These are phyloP conservation scores for Chloris gayana DNA, from an alignment of 176 grass and related monocot genomes.

Conservation along the genomic window DNA sequence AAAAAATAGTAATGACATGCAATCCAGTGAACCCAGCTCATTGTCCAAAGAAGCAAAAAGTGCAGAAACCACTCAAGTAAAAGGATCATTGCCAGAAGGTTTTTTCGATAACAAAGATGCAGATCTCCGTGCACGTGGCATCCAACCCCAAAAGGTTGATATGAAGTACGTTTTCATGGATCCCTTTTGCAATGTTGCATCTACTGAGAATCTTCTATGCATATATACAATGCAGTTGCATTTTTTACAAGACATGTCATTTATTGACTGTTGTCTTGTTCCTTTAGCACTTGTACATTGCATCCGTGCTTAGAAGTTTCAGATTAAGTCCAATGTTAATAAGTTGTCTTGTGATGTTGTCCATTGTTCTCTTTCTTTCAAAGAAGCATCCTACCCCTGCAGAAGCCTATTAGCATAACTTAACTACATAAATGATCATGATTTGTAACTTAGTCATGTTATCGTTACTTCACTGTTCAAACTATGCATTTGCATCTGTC, in stretches of 20 bases:
- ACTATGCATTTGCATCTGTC: constrained; percentile 8
- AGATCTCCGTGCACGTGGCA: constrained; percentile 87
- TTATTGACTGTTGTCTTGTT: not conserved
- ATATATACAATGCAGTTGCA: not conserved
- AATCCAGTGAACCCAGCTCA: constrained; percentile 46
- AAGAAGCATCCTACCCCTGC: not conserved
- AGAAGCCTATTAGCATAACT: not conserved
- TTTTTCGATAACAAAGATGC: constrained; percentile 99
- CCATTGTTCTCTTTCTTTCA: not conserved
- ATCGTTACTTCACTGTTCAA: not conserved
- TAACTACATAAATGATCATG: constrained; percentile 8
- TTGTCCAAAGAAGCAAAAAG: constrained; percentile 33
- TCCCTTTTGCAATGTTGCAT: constrained; percentile 14
- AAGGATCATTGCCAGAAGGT: constrained; percentile 81
- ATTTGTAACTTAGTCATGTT: constrained; percentile 17
- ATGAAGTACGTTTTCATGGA: constrained; percentile 57
- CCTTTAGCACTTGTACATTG: not conserved
- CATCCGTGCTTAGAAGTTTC: not conserved
- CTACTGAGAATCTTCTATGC: constrained; percentile 7
- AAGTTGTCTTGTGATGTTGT: not conserved
- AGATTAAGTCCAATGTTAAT: constrained; percentile 3
- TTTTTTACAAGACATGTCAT: constrained; percentile 4
- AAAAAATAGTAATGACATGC: constrained; percentile 26
- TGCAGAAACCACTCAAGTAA: constrained; percentile 49
- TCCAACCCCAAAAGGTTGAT: constrained; percentile 76